Percentiles rank a stretch among this genome's conserved stretches.
These are phyloP conservation scores for Claviceps sp. DNA, from an alignment of 2,329 filamentous ascomycete genomes.

Conservation along the genomic window DNA sequence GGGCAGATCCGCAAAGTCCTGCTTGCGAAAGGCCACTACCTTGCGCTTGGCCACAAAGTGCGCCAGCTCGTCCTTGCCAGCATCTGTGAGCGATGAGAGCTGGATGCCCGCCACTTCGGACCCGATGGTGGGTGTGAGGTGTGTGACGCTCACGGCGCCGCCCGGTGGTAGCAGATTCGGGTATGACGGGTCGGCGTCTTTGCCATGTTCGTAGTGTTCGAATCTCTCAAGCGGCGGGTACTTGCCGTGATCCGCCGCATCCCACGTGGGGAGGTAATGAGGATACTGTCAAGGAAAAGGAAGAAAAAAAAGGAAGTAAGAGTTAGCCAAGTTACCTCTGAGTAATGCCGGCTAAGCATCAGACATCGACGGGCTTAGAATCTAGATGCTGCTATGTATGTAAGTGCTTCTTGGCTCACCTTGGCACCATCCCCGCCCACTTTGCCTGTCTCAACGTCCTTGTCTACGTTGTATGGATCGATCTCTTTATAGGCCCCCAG, in stretches of 20 bases:
- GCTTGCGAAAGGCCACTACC: constrained; percentile 64
- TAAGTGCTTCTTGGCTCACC: constrained; percentile 6
- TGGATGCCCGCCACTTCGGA: constrained; percentile 60
- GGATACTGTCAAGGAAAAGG: constrained; percentile 37
- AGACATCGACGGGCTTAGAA: background rate
- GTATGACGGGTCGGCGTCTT: constrained; percentile 57
- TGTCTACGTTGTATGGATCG: constrained; percentile 14
- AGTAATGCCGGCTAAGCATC: background rate
- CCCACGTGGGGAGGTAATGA: constrained; percentile 62
- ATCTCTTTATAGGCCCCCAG: constrained; percentile 20
- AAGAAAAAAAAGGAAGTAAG: background rate
- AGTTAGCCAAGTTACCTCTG: background rate
- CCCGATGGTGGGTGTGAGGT: constrained; percentile 62
- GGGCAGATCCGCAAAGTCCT: constrained; percentile 58
- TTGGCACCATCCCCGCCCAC: constrained; percentile 14
- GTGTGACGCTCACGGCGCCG: constrained; percentile 33
- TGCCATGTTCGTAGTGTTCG: constrained; percentile 61
- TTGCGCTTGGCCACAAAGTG: constrained; percentile 64
- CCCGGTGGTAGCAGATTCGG: constrained; percentile 47
- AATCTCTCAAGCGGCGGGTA: constrained; percentile 56
- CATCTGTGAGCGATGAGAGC: constrained; percentile 50
- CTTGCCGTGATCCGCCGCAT: constrained; percentile 37
- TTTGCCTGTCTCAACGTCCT: constrained; percentile 16
- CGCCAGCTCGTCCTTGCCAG: constrained; percentile 65
- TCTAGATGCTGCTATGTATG: background rate